Percentiles rank a stretch among this genome's conserved stretches.
Conservation (phyloP, 1,139 yeast genomes). For the Arxiozyma heterogenica region DNA sequence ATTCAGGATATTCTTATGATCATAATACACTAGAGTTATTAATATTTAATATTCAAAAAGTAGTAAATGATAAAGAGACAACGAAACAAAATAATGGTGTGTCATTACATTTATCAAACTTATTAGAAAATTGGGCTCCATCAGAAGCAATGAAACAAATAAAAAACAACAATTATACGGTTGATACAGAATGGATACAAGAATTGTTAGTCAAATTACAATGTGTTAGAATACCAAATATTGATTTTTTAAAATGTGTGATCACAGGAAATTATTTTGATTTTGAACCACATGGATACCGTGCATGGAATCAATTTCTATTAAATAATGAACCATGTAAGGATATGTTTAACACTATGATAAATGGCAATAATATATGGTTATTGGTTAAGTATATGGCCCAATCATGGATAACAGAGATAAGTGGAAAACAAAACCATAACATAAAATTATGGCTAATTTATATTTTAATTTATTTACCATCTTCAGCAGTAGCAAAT, state of each 20-base stretch:
- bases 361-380: slow-evolving; percentile 18
- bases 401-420: slow-evolving; percentile 19
- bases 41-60: slow-evolving; percentile 12
- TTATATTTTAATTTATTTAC: slow-evolving; percentile 22
- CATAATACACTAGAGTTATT: slow-evolving; percentile 14
- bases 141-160: not conserved
- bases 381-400: slow-evolving; percentile 21
- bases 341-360: slow-evolving; percentile 12
- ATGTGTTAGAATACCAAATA: too few relatives aligned
- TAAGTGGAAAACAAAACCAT: slow-evolving; percentile 7
- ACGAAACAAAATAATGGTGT: slow-evolving; percentile 7
- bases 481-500: slow-evolving; percentile 20
- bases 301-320: slow-evolving; percentile 20
- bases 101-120: slow-evolving; percentile 10
- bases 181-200: slow-evolving; percentile 24
- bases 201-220: slow-evolving; percentile 3
- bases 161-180: slow-evolving; percentile 10
- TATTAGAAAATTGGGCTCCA: slow-evolving; percentile 9
- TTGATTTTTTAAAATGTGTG: slow-evolving; percentile 12
- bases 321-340: slow-evolving; percentile 20
- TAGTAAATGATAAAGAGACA: slow-evolving; percentile 6
- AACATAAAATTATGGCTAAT: slow-evolving; percentile 23
- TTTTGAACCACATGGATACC: slow-evolving; percentile 14
- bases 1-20: slow-evolving; percentile 11
- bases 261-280: slow-evolving; percentile 7